Conservation (phyloP, 2,329 filamentous ascomycete genomes). For the Stachybotrys chlorohalonatus region DNA sequence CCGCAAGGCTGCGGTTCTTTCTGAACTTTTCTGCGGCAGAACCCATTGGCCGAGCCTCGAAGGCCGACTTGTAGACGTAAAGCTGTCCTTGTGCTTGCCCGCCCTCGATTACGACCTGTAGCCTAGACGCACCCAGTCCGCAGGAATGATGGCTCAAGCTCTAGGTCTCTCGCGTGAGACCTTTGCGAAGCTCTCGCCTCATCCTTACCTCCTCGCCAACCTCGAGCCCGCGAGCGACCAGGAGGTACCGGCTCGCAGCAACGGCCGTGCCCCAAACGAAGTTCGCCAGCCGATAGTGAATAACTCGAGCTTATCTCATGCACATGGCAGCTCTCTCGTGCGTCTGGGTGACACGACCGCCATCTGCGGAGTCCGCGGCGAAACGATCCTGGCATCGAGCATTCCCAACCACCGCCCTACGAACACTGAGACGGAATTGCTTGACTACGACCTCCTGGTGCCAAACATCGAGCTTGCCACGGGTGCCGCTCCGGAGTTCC, state of each 20-base stretch:
- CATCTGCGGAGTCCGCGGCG: constrained; percentile 86
- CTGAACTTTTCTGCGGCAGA: background rate
- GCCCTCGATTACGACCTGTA: no score
- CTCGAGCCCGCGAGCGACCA: constrained; percentile 53
- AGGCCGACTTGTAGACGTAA: no score
- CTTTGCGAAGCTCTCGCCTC: constrained; percentile 83
- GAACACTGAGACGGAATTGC: constrained; percentile 36
- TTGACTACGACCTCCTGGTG: constrained; percentile 66
- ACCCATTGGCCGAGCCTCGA: no score
- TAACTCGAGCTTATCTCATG: constrained; percentile 75
- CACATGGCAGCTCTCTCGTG: constrained; percentile 83
- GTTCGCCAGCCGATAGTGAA: constrained; percentile 69
- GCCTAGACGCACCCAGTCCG: background rate
- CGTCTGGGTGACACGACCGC: constrained; percentile 83
- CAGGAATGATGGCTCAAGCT: constrained; percentile 17
- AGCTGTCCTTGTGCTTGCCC: no score
- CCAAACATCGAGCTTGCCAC: constrained; percentile 91
- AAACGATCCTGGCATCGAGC: constrained; percentile 68
- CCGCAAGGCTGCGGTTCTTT: background rate
- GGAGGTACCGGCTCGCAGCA: constrained; percentile 57
- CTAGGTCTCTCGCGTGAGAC: constrained; percentile 50
- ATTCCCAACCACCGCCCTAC: constrained; percentile 56
- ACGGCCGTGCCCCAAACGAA: constrained; percentile 64
- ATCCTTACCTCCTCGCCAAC: constrained; percentile 83
- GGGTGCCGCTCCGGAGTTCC: constrained; percentile 75